phyloP scores from a whole-genome alignment of 768 basidiomycete genomes.

The Rhizopogon sp. region DNA sequence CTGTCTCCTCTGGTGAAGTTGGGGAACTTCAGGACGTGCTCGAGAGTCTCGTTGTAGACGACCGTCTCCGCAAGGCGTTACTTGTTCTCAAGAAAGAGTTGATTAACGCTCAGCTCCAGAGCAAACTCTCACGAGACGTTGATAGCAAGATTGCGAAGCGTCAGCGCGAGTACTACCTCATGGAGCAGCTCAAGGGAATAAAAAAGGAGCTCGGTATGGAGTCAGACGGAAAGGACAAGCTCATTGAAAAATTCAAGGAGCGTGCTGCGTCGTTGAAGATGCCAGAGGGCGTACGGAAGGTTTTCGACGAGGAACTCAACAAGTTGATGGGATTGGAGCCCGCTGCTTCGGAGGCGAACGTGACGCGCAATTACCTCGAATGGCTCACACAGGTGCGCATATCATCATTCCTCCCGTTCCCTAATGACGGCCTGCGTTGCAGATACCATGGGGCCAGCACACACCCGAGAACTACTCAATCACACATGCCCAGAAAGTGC shows the following conservation, averaged over 20 bases:
- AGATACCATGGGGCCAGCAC: constrained; percentile 97
- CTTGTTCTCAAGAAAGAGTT: constrained; percentile 96
- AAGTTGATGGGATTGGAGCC: constrained; percentile 89
- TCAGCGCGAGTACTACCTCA: constrained; percentile 91
- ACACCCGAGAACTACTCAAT: constrained; percentile 92
- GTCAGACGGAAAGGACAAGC: constrained; percentile 89
- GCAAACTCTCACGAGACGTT: constrained; percentile 88
- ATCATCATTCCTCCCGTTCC: background rate
- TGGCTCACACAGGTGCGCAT: constrained; percentile 74
- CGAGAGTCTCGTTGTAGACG: constrained; percentile 81
- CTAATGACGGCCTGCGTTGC: constrained; percentile 5
- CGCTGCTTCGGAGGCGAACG: constrained; percentile 88
- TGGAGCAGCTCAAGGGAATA: constrained; percentile 95
- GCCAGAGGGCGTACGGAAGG: constrained; percentile 86
- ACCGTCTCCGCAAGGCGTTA: constrained; percentile 84
- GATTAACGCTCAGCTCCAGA: constrained; percentile 93
- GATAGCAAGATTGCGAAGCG: constrained; percentile 93
- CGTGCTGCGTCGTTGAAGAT: constrained; percentile 77
- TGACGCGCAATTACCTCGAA: constrained; percentile 91
- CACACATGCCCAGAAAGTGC: constrained; percentile 68
- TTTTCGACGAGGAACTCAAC: constrained; percentile 93
- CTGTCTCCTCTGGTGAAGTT: constrained; percentile 91
- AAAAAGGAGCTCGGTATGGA: constrained; percentile 97
- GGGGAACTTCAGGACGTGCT: constrained; percentile 90
- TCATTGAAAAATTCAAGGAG: constrained; percentile 90